Evolutionary conservation across 2,329 filamentous ascomycete genomes (phyloP).

Genomic region (Cyphellophora europaea): DNA sequence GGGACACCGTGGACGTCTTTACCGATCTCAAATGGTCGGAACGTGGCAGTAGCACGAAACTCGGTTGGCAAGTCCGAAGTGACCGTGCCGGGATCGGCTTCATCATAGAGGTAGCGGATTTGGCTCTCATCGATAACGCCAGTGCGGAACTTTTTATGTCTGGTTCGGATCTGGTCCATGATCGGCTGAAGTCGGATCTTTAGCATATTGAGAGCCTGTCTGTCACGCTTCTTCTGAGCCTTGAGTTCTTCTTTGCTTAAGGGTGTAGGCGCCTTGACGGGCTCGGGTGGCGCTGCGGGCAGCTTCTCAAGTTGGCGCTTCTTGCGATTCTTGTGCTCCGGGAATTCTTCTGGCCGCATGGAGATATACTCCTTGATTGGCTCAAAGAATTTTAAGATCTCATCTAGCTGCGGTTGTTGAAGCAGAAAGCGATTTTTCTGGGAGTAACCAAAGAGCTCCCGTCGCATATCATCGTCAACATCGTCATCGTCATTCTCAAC

Average conservation of each 20-base stretch:
- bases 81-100: constrained; percentile 62
- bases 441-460: constrained; percentile 78
- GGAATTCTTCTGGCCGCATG: constrained; percentile 75
- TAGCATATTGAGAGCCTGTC: constrained; percentile 72
- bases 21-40: constrained; percentile 68
- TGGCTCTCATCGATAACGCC: constrained; percentile 65
- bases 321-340: constrained; percentile 76
- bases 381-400: constrained; percentile 71
- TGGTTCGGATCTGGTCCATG: constrained; percentile 91
- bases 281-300: constrained; percentile 62
- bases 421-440: constrained; percentile 67
- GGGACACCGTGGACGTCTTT: constrained; percentile 70
- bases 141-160: constrained; percentile 79
- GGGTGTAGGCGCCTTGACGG: constrained; percentile 51
- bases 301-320: constrained; percentile 72
- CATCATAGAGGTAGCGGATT: constrained; percentile 75
- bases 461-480: constrained; percentile 56
- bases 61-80: constrained; percentile 51
- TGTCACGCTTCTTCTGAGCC: constrained; percentile 70
- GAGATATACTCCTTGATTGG: constrained; percentile 66
- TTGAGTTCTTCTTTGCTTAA: constrained; percentile 72
- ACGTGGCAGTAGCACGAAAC: constrained; percentile 44
- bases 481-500: constrained; percentile 64
- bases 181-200: constrained; percentile 87
- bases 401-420: constrained; percentile 49